These are phyloP conservation scores for Globisporangium nunn DNA, from an alignment of 352 stramenopile genomes.

Conservation along the genomic window DNA sequence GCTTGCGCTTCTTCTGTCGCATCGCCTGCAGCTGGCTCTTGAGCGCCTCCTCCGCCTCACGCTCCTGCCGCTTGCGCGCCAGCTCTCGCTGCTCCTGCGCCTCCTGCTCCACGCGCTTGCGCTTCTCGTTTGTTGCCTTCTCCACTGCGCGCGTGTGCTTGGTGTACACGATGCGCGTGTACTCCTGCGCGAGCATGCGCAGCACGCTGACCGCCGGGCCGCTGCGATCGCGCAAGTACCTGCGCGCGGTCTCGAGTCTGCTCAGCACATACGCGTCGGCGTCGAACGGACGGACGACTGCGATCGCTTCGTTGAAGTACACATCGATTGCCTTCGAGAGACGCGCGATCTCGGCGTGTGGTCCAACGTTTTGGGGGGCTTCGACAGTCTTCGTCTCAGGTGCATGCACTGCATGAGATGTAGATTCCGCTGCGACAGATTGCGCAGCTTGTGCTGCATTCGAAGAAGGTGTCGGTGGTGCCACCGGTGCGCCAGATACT, in stretches of 20 bases:
- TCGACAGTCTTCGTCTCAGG: neutral
- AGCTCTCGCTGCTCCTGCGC: constrained; percentile 46
- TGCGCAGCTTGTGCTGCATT: neutral
- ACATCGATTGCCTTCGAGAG: constrained; percentile 29
- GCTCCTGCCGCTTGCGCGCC: constrained; percentile 59
- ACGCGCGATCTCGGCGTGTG: constrained; percentile 8
- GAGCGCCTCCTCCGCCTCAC: constrained; percentile 55
- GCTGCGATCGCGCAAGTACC: constrained; percentile 47
- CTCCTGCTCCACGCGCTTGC: constrained; percentile 60
- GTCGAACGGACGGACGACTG: constrained; percentile 56
- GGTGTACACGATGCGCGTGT: constrained; percentile 79
- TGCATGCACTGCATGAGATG: no score
- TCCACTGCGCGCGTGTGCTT: constrained; percentile 75
- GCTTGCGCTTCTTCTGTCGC: constrained; percentile 66
- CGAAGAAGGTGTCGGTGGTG: no score
- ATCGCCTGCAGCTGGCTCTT: constrained; percentile 80
- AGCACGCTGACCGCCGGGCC: constrained; percentile 62
- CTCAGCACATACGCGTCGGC: constrained; percentile 61
- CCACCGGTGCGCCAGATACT: no score
- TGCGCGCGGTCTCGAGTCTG: constrained; percentile 52
- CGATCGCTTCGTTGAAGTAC: constrained; percentile 61
- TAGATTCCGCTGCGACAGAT: neutral
- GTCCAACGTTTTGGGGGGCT: neutral
- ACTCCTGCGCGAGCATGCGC: constrained; percentile 69
- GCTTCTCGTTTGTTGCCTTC: constrained; percentile 61